Evolutionary conservation across 1,284 basidiomycete species (phyloP).

Genomic region (Golubevia pallescens): DNA sequence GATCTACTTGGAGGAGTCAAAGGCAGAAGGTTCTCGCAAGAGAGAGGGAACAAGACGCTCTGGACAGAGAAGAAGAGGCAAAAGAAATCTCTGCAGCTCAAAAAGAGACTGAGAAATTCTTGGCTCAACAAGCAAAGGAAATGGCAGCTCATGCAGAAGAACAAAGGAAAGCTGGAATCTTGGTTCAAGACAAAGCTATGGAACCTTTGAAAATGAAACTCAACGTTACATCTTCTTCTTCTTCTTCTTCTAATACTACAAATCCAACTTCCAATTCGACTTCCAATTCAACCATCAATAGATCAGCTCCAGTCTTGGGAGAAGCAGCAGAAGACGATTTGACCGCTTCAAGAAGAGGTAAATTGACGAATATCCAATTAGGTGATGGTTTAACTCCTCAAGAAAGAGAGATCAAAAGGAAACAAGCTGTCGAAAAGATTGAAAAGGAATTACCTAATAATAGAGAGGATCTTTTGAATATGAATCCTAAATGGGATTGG

Average conservation of each 20-base stretch:
- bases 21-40: not conserved
- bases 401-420: constrained; percentile 16
- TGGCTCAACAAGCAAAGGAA: constrained; percentile 48
- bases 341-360: constrained; percentile 15
- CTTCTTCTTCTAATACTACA: not conserved
- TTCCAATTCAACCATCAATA: constrained; percentile 2
- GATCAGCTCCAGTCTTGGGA: constrained; percentile 1
- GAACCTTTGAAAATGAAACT: constrained; percentile 44
- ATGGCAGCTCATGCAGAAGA: constrained; percentile 40
- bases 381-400: constrained; percentile 16
- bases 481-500: constrained; percentile 35
- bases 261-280: not conserved
- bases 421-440: constrained; percentile 11
- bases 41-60: constrained; percentile 19
- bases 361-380: constrained; percentile 31
- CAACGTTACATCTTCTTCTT: constrained; percentile 33
- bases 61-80: constrained; percentile 32
- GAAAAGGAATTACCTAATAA: constrained; percentile 16
- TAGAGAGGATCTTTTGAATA: constrained; percentile 15
- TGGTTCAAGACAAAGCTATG: constrained; percentile 25
- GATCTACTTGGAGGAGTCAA: no score
- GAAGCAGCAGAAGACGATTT: not conserved
- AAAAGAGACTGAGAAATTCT: constrained; percentile 45
- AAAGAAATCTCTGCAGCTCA: constrained; percentile 29
- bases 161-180: constrained; percentile 45